Evolutionary conservation across 2,329 filamentous ascomycete species (phyloP).

Genomic region (Sclerotinia minor): DNA sequence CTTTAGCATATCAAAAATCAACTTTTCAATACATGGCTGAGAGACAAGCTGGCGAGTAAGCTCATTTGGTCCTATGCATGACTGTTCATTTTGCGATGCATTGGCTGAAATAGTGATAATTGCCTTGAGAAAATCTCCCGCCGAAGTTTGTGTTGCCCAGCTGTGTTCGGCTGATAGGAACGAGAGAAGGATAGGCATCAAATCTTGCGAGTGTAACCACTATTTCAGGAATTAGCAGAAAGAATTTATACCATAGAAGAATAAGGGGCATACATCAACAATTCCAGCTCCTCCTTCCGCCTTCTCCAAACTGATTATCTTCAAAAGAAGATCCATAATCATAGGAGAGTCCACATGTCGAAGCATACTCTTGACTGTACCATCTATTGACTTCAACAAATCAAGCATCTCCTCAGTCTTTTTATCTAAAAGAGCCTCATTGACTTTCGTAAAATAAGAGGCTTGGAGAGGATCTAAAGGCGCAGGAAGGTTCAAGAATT

Average conservation of each 20-base stretch:
- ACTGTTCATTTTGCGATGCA: constrained; percentile 95
- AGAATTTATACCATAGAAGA: not conserved
- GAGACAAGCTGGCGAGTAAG: constrained; percentile 94
- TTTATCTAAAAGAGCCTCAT: constrained; percentile 94
- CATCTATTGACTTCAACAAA: constrained; percentile 80
- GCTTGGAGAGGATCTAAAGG: constrained; percentile 91
- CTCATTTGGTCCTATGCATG: constrained; percentile 98
- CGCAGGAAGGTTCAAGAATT: constrained; percentile 78
- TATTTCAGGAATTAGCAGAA: constrained; percentile 43
- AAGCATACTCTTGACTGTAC: constrained; percentile 80
- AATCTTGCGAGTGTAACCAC: constrained; percentile 89
- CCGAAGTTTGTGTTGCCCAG: constrained; percentile 91
- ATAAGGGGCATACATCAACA: constrained; percentile 70
- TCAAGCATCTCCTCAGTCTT: constrained; percentile 97
- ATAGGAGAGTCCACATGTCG: constrained; percentile 95
- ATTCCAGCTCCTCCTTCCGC: constrained; percentile 88
- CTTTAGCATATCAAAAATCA: constrained; percentile 89
- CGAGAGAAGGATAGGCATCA: constrained; percentile 83
- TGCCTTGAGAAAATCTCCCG: constrained; percentile 95
- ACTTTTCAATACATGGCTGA: constrained; percentile 73
- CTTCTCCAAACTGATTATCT: constrained; percentile 95
- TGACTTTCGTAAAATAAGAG: constrained; percentile 98
- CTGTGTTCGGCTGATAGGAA: constrained; percentile 83
- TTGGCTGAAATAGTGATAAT: constrained; percentile 99
- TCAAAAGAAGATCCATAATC: constrained; percentile 95